These are phyloP conservation scores for Ephemerocybe angulata DNA, from an alignment of 768 basidiomycete genomes.

Conservation along the genomic window DNA sequence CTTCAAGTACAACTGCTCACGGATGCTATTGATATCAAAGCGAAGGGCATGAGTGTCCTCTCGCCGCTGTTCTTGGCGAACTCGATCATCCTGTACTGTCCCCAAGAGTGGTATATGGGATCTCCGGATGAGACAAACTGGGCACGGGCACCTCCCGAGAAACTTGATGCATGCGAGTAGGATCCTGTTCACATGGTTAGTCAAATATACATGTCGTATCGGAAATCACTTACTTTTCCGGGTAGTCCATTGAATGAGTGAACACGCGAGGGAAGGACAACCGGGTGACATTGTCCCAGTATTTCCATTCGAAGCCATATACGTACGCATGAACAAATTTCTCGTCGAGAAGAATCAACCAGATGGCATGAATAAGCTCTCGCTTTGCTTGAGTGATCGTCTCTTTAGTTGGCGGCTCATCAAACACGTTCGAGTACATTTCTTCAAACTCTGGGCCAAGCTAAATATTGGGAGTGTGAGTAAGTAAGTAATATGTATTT, in stretches of 20 bases:
- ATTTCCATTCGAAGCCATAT: conserved; percentile 29
- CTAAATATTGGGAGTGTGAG: not conserved
- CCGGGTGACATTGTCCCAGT: conserved; percentile 26
- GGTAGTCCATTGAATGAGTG: conserved; percentile 36
- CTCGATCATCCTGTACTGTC: conserved; percentile 15
- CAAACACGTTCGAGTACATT: conserved; percentile 1
- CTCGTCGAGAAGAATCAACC: conserved; percentile 25
- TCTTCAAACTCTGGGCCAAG: conserved; percentile 15
- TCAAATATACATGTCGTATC: not conserved
- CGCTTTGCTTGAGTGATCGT: conserved; percentile 2
- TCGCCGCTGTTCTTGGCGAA: not conserved
- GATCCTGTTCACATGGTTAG: conserved; percentile 16
- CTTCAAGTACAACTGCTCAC: conserved; percentile 7
- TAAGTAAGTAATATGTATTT: not conserved
- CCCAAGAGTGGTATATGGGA: conserved; percentile 24
- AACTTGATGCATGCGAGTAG: conserved; percentile 32
- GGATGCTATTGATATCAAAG: conserved; percentile 3
- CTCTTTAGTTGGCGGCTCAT: not conserved
- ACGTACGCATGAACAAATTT: conserved; percentile 29
- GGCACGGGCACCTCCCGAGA: conserved; percentile 33
- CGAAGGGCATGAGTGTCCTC: conserved; percentile 7
- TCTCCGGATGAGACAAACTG: conserved; percentile 31
- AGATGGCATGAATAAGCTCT: conserved; percentile 28
- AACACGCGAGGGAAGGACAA: conserved; percentile 30
- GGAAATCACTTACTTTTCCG: conserved; percentile 33